Conservation (phyloP, 768 basidiomycete genomes). For the Coprinopsis sp. region DNA sequence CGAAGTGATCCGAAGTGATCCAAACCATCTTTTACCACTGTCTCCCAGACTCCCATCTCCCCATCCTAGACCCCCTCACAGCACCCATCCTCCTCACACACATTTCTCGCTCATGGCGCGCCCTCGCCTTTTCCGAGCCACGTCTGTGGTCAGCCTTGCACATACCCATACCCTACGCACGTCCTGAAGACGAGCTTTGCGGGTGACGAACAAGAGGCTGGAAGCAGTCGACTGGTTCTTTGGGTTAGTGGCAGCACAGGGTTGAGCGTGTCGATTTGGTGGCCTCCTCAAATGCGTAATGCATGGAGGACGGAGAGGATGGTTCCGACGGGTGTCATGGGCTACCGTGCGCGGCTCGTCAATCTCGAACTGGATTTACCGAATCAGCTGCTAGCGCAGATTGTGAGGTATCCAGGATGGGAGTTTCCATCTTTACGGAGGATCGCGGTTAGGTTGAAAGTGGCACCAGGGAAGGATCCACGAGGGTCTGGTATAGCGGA, state of each 20-base stretch:
- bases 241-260: too few relatives aligned
- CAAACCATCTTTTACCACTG: slow-evolving; percentile 13
- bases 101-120: slow-evolving; percentile 12
- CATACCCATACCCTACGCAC: slow-evolving; percentile 6
- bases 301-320: neutral
- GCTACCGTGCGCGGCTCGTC: neutral
- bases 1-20: slow-evolving; percentile 13
- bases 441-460: neutral
- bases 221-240: too few relatives aligned
- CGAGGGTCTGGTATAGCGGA: neutral
- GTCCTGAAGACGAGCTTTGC: too few relatives aligned
- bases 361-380: neutral
- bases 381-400: neutral
- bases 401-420: neutral
- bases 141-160: slow-evolving; percentile 10
- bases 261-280: too few relatives aligned
- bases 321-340: neutral
- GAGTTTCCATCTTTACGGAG: neutral
- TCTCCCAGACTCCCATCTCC: slow-evolving; percentile 10
- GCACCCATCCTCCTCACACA: slow-evolving; percentile 12
- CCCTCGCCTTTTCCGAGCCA: slow-evolving; percentile 12
- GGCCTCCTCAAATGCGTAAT: too few relatives aligned
- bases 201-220: too few relatives aligned
- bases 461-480: neutral
- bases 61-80: slow-evolving; percentile 5